Evolutionary conservation across 495 filamentous ascomycete species (phyloP), one percentile per base, ranked within the genome.

Genomic region (Diplogelasinospora grovesii): DNA sequence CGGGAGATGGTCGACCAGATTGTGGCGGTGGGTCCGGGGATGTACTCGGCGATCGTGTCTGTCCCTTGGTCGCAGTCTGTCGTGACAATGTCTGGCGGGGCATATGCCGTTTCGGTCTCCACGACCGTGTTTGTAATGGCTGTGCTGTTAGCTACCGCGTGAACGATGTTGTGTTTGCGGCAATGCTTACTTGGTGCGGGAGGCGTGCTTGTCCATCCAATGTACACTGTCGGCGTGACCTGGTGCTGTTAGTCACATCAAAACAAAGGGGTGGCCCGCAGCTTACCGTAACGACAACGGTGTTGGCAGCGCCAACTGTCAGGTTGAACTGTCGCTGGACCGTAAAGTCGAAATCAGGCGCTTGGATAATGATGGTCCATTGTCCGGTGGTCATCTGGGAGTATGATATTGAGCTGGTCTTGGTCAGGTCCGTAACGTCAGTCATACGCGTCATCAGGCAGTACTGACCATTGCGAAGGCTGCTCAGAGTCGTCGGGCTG

Each of bases 301-400:
- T 53, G 22, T 25, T 22, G 13, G 29, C 24, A 0, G 41, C 48
- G 4, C 50, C 50, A 0, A 49, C 32, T 1, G 44, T 49, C 5
- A 59, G 38, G n/a, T 39, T 42, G 37, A 59, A 59, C 25, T 48
- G 31, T 13, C 55, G 46, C 22, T 59, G 49, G 7, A 52, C 38
- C 1, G 35, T 31, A 31, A 59, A 59, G 19, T 51, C 46, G 4
- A 48, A 42, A 13, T 52, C 52, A 3, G 43, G 41, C 2, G 52
- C 45, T 21, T 59, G 43, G 16, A 59, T 36, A 8, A 59, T 22
- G 27, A 55, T 48, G 18, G 43, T 47, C 46, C 52, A 59, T 3
- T 22, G 37, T 11, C 55, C 55, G 2, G 45, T 36, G 7, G 18
- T 43, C 52, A 59, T 47, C 26, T 55, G 22, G 3, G 46, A 45